A percentile compares a stretch with the other conserved stretches of the same genome.
Evolutionary conservation across 306 rosid genomes (phyloP).

Genomic region (Luffa aegyptiaca): DNA sequence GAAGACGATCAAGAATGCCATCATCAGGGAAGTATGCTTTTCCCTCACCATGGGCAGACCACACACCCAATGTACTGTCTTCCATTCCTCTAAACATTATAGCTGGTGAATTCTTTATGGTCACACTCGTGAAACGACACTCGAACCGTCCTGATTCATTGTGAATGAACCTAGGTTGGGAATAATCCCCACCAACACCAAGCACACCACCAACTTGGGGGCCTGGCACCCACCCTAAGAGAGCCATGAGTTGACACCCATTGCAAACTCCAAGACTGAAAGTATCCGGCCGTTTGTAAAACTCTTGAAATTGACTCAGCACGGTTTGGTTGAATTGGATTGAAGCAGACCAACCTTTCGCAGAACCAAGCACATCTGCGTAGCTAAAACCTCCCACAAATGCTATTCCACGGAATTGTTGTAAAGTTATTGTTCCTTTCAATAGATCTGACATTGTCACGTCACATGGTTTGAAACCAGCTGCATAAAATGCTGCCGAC

Average conservation of each 20-base stretch:
- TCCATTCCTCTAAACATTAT: conserved; percentile 80
- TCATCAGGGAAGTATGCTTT: conserved; percentile 79
- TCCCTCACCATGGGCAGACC: conserved; percentile 94
- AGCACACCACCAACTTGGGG: conserved; percentile 78
- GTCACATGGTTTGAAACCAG: conserved; percentile 90
- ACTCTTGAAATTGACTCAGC: conserved; percentile 71
- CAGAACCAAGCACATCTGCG: conserved; percentile 93
- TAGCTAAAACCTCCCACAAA: conserved; percentile 95
- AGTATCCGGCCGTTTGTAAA: conserved; percentile 67
- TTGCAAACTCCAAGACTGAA: conserved; percentile 92
- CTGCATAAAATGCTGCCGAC: conserved; percentile 74
- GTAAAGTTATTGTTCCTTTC: conserved; percentile 45
- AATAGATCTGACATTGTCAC: conserved; percentile 81
- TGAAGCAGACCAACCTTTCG: conserved; percentile 87
- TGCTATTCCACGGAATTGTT: conserved; percentile 52
- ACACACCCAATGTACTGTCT: conserved; percentile 73
- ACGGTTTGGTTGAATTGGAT: conserved; percentile 63
- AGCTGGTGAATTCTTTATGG: conserved; percentile 68
- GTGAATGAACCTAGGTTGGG: conserved; percentile 84
- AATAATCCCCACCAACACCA: conserved; percentile 75
- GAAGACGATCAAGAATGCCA: conserved; percentile 62
- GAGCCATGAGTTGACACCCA: conserved; percentile 94
- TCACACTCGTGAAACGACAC: conserved; percentile 80
- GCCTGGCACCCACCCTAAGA: conserved; percentile 88
- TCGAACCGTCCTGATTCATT: conserved; percentile 84